Conservation (phyloP, 163 green algal genomes). For the Prototheca cutis region DNA sequence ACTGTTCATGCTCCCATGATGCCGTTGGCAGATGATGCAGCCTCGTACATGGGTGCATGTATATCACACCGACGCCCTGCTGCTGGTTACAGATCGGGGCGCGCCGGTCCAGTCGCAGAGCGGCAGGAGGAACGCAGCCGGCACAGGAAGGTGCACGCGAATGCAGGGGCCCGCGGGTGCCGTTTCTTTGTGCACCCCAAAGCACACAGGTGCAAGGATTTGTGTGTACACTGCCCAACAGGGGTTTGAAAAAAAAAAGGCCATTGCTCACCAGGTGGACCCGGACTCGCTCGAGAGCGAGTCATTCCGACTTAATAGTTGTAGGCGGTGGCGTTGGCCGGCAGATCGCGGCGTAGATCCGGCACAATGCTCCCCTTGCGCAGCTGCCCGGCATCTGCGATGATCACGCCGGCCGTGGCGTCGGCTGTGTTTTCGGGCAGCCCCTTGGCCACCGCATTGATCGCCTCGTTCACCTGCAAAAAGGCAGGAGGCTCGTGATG, state of each 20-base stretch:
- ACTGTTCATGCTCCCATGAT: no score
- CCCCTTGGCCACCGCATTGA: slow-evolving; percentile 37
- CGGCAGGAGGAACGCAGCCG: no score
- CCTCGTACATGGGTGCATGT: no score
- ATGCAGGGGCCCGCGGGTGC: not conserved
- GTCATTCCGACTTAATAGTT: not conserved
- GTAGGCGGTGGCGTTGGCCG: slow-evolving; percentile 1
- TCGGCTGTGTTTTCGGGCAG: slow-evolving; percentile 42
- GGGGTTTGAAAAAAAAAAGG: not conserved
- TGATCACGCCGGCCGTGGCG: slow-evolving; percentile 41
- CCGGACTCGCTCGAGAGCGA: not conserved
- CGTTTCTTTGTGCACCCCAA: not conserved
- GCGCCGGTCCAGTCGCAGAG: no score
- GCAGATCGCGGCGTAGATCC: slow-evolving; percentile 8
- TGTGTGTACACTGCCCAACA: not conserved
- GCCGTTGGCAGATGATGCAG: no score
- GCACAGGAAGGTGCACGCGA: not conserved
- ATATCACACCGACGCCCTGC: no score
- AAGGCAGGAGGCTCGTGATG: not conserved
- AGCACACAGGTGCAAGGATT: no score
- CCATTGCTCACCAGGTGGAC: not conserved
- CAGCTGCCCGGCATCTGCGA: slow-evolving; percentile 46
- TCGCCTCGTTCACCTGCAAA: slow-evolving; percentile 35
- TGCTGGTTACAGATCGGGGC: no score
- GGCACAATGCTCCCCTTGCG: slow-evolving; percentile 24